These are phyloP conservation scores for Fusarium sp. DNA, from an alignment of 2,329 filamentous ascomycete species.

Conservation along the genomic window DNA sequence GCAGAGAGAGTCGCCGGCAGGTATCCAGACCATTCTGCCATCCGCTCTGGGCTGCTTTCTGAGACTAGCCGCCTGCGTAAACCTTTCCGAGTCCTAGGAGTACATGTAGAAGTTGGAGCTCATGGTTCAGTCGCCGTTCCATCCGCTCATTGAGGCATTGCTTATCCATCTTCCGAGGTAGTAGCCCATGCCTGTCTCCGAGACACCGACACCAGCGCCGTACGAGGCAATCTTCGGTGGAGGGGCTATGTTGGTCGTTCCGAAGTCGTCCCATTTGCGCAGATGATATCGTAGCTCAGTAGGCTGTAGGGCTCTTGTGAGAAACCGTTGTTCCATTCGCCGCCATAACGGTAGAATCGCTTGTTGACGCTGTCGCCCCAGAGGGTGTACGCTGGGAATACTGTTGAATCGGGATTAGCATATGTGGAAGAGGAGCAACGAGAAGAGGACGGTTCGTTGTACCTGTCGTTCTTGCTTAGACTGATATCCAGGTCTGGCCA, in stretches of 20 bases:
- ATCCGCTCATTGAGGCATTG: not conserved
- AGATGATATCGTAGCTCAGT: not conserved
- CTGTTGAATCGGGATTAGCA: not conserved
- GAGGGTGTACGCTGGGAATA: not conserved
- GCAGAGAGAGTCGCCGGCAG: not conserved
- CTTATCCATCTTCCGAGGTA: not conserved
- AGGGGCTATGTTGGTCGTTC: not conserved
- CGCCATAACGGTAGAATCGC: not conserved
- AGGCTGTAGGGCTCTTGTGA: not conserved
- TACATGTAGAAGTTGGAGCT: not conserved
- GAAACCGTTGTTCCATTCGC: not conserved
- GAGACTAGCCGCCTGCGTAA: not conserved
- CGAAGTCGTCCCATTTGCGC: not conserved
- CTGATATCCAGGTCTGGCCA: not conserved
- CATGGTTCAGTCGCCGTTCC: not conserved
- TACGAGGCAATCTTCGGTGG: not conserved
- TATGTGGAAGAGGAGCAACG: rapidly evolving
- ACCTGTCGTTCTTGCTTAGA: not conserved
- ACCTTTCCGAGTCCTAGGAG: not conserved
- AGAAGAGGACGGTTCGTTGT: rapidly evolving
- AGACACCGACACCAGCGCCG: not conserved
- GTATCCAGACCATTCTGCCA: not conserved
- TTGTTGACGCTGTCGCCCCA: not conserved
- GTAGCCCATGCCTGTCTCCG: not conserved
- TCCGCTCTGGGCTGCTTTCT: not conserved